Conservation (phyloP, 345 rosid species). For the Angophora floribunda region DNA sequence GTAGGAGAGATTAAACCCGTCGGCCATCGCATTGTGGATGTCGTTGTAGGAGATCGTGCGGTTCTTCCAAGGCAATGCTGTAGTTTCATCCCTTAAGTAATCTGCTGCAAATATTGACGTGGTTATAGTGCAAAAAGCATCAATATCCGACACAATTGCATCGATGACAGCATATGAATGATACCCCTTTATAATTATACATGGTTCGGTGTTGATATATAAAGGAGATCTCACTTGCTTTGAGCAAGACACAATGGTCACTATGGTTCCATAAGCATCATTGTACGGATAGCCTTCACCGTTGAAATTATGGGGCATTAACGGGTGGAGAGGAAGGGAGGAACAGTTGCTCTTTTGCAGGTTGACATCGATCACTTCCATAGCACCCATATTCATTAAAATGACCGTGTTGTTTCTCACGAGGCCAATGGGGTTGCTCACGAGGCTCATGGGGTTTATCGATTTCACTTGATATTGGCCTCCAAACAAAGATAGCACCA, state of each 20-base stretch:
- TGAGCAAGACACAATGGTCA: background rate
- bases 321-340: background rate
- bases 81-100: accelerated
- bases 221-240: background rate
- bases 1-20: background rate
- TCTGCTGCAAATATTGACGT: accelerated
- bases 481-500: accelerated
- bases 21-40: background rate
- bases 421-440: too few species aligned
- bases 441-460: too few species aligned
- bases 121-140: background rate
- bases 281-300: accelerated
- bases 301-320: accelerated
- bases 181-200: background rate
- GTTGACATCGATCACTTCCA: background rate
- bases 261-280: accelerated
- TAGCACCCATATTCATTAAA: too few species aligned
- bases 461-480: background rate
- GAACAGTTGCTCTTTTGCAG: background rate
- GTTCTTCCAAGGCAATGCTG: background rate
- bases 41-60: background rate
- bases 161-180: accelerated
- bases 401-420: too few species aligned
- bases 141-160: accelerated
- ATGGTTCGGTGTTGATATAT: background rate